Conservation (phyloP, 208 protist genomes). For the Leishmania braziliensis region DNA sequence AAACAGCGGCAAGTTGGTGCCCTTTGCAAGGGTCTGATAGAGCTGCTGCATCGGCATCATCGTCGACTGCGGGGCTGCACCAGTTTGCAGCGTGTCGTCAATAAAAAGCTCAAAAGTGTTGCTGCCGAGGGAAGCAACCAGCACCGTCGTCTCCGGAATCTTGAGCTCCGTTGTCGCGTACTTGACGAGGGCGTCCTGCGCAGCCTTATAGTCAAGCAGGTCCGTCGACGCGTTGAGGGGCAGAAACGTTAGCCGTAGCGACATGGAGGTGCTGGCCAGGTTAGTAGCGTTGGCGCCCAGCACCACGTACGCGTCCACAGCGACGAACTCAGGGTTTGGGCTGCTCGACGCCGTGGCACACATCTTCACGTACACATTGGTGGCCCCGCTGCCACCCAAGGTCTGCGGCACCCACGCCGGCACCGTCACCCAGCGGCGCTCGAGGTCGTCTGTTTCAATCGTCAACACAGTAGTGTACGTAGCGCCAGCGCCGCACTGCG, state of each 20-base stretch:
- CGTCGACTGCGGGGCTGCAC: constrained; percentile 30
- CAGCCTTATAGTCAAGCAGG: constrained; percentile 30
- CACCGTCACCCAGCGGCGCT: constrained; percentile 42
- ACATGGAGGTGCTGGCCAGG: constrained; percentile 27
- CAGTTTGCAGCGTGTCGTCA: constrained; percentile 36
- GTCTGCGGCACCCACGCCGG: constrained; percentile 31
- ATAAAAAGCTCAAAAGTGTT: constrained; percentile 27
- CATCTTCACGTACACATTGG: constrained; percentile 40
- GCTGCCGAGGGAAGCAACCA: constrained; percentile 27
- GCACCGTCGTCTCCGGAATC: constrained; percentile 24
- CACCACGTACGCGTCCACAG: constrained; percentile 54
- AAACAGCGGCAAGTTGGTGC: constrained; percentile 34
- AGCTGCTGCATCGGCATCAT: constrained; percentile 31
- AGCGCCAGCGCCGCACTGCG: constrained; percentile 12
- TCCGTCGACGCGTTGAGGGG: constrained; percentile 39
- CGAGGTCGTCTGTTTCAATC: constrained; percentile 39
- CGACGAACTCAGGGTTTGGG: constrained; percentile 38
- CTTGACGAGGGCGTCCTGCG: constrained; percentile 10
- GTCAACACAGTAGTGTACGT: constrained; percentile 27
- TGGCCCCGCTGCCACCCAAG: constrained; percentile 24
- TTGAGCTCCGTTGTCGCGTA: constrained; percentile 17
- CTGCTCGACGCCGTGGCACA: constrained; percentile 61
- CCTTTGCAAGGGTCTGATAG: constrained; percentile 28
- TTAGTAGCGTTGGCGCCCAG: constrained; percentile 36
- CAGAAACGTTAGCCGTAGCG: constrained; percentile 42